A percentile compares a stretch with the other conserved stretches of the same genome.
phyloP scores from a whole-genome alignment of 2,329 filamentous ascomycete species.

The Phyllosticta ampelicida region DNA sequence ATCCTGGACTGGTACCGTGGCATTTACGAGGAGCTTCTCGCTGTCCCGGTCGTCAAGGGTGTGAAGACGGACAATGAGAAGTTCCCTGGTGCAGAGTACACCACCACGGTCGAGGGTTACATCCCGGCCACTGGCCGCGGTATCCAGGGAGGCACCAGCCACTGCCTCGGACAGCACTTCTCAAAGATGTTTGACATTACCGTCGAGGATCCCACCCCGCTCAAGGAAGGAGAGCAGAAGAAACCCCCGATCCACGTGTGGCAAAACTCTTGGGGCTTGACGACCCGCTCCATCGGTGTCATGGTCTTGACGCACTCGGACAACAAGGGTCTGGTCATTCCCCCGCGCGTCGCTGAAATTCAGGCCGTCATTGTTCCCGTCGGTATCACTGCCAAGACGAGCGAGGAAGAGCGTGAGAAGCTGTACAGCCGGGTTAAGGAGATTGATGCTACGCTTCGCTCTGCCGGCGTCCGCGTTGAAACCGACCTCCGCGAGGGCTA shows the following conservation, averaged over 20 bases:
- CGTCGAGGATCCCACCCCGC: constrained; percentile 70
- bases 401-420: constrained; percentile 62
- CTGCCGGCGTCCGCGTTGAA: constrained; percentile 65
- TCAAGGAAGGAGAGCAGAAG: constrained; percentile 58
- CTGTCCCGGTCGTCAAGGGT: constrained; percentile 88
- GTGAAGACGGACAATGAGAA: constrained; percentile 97
- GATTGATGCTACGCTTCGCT: constrained; percentile 58
- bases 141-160: constrained; percentile 92
- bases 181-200: constrained; percentile 99
- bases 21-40: constrained; percentile 87
- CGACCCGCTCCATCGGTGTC: constrained; percentile 91
- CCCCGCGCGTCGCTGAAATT: constrained; percentile 76
- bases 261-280: constrained; percentile 99
- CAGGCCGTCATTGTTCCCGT: constrained; percentile 86
- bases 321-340: constrained; percentile 87
- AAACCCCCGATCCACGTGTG: constrained; percentile 64
- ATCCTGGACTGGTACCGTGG: constrained; percentile 89
- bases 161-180: constrained; percentile 95
- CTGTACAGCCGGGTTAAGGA: constrained; percentile 67
- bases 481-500: constrained; percentile 83
- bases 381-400: constrained; percentile 69
- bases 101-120: constrained; percentile 92
- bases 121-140: constrained; percentile 92
- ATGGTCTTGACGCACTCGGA: constrained; percentile 99
- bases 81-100: constrained; percentile 94